These are phyloP conservation scores for Talaromyces trachyspermus DNA, from an alignment of 495 filamentous ascomycete genomes.

Conservation along the genomic window DNA sequence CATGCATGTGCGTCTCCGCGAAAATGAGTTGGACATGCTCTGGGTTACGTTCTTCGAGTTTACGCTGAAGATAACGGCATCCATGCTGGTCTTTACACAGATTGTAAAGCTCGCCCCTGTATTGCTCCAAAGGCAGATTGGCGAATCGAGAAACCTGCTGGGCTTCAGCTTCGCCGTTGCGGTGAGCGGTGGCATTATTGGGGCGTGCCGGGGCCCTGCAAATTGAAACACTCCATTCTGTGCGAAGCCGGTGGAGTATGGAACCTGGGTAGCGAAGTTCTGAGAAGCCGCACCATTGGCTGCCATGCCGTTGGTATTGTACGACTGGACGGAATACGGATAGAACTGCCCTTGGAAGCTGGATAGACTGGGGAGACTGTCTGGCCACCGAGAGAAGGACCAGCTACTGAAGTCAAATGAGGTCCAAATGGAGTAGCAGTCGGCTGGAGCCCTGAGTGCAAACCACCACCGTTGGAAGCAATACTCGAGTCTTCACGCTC, in stretches of 20 bases:
- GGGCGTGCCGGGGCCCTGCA: slow-evolving; percentile 21
- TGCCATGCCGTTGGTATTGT: slow-evolving; percentile 20
- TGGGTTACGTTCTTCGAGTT: slow-evolving; percentile 81
- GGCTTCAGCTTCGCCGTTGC: slow-evolving; percentile 27
- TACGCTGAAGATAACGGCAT: slow-evolving; percentile 91
- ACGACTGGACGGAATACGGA: slow-evolving; percentile 27
- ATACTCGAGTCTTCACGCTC: slow-evolving; percentile 39
- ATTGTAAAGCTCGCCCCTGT: slow-evolving; percentile 71
- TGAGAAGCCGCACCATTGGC: slow-evolving; percentile 21
- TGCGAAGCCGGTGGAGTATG: slow-evolving; percentile 22
- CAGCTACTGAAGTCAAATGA: slow-evolving; percentile 23
- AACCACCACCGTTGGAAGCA: slow-evolving; percentile 35
- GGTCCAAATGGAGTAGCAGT: slow-evolving; percentile 63
- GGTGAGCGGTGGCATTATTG: slow-evolving; percentile 17
- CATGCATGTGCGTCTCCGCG: slow-evolving; percentile 79
- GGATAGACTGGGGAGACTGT: slow-evolving; percentile 14
- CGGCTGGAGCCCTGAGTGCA: slow-evolving; percentile 67
- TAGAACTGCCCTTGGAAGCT: slow-evolving; percentile 25
- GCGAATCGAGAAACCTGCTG: slow-evolving; percentile 55
- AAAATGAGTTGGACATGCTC: slow-evolving; percentile 89
- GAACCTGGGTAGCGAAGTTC: slow-evolving; percentile 16
- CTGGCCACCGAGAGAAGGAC: slow-evolving; percentile 14
- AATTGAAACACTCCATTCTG: slow-evolving; percentile 29
- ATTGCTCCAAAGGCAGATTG: slow-evolving; percentile 68
- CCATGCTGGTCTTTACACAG: slow-evolving; percentile 97